These are phyloP conservation scores for Tolypocladium cylindrosporum DNA, from an alignment of 2,329 filamentous ascomycete species.

Conservation along the genomic window DNA sequence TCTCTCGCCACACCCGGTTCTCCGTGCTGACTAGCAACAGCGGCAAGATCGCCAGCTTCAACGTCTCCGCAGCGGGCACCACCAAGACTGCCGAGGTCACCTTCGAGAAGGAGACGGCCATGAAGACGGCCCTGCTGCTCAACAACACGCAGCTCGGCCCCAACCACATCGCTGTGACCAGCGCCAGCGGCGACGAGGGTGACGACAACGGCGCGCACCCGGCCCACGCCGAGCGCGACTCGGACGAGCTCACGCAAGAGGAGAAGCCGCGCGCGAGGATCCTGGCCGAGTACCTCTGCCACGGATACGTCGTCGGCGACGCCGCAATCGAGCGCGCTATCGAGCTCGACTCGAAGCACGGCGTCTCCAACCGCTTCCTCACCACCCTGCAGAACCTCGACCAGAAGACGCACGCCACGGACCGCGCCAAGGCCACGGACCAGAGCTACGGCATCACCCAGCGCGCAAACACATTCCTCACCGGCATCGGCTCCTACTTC, in stretches of 20 bases:
- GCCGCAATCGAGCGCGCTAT: slow-evolving; percentile 72
- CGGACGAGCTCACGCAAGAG: slow-evolving; percentile 76
- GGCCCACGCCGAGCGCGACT: slow-evolving; percentile 45
- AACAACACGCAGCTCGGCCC: slow-evolving; percentile 92
- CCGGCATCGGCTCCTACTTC: slow-evolving; percentile 77
- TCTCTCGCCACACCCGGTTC: too few relatives aligned
- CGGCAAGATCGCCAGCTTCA: slow-evolving; percentile 82
- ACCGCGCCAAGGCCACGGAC: slow-evolving; percentile 77
- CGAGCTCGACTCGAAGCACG: slow-evolving; percentile 81
- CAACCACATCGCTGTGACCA: slow-evolving; percentile 69
- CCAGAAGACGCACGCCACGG: slow-evolving; percentile 74
- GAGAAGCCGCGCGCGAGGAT: slow-evolving; percentile 94
- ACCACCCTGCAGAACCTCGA: slow-evolving; percentile 68
- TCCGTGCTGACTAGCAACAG: slow-evolving; percentile 29
- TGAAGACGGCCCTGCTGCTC: slow-evolving; percentile 91
- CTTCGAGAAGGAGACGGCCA: slow-evolving; percentile 94
- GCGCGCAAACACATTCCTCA: slow-evolving; percentile 54
- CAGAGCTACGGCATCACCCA: slow-evolving; percentile 72
- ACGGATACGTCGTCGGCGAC: slow-evolving; percentile 77
- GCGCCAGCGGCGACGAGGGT: slow-evolving; percentile 56
- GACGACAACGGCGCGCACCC: slow-evolving; percentile 50
- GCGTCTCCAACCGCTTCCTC: slow-evolving; percentile 73
- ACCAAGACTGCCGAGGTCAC: slow-evolving; percentile 81
- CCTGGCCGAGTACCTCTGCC: slow-evolving; percentile 89
- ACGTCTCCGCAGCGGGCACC: slow-evolving; percentile 59